A percentile compares a stretch with the other conserved stretches of the same genome.
Evolutionary conservation across 495 filamentous ascomycete genomes (phyloP).

Genomic region (Talaromyces liani): DNA sequence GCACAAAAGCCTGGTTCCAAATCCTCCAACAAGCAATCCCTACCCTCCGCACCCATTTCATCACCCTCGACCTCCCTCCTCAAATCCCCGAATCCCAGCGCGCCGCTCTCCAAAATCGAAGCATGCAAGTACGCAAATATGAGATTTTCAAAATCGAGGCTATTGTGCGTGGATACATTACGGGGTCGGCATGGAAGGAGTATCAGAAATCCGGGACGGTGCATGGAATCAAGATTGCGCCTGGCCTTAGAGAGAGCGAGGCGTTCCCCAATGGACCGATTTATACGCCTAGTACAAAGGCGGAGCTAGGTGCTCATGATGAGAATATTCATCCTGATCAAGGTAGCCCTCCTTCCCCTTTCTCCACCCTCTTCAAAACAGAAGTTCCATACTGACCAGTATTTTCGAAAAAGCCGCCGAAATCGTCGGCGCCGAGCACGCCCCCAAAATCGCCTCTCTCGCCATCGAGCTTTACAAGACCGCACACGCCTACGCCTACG

Average conservation of each 20-base stretch:
- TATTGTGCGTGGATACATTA: slow-evolving; percentile 90
- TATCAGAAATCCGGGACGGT: slow-evolving; percentile 70
- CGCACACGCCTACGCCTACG: slow-evolving; percentile 65
- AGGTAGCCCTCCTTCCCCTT: no score
- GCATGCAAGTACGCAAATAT: slow-evolving; percentile 76
- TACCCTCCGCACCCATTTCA: slow-evolving; percentile 65
- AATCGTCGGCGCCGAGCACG: slow-evolving; percentile 69
- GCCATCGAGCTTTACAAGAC: slow-evolving; percentile 65
- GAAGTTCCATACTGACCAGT: no score
- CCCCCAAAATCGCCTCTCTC: slow-evolving; percentile 63
- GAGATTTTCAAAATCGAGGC: slow-evolving; percentile 84
- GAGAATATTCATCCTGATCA: slow-evolving; percentile 80
- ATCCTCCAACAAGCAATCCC: slow-evolving; percentile 61
- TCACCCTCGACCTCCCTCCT: slow-evolving; percentile 59
- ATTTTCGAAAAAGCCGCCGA: slow-evolving; percentile 36
- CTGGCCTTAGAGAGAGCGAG: slow-evolving; percentile 64
- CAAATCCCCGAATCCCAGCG: slow-evolving; percentile 40
- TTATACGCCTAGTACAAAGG: slow-evolving; percentile 90
- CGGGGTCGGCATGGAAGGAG: slow-evolving; percentile 85
- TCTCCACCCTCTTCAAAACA: no score
- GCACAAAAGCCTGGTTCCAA: slow-evolving; percentile 80
- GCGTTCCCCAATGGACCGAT: slow-evolving; percentile 63
- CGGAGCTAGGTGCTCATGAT: slow-evolving; percentile 74
- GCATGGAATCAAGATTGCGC: slow-evolving; percentile 62
- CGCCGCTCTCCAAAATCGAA: slow-evolving; percentile 53